Conservation (phyloP, 345 rosid genomes). For the Orychophragmus violaceus region DNA sequence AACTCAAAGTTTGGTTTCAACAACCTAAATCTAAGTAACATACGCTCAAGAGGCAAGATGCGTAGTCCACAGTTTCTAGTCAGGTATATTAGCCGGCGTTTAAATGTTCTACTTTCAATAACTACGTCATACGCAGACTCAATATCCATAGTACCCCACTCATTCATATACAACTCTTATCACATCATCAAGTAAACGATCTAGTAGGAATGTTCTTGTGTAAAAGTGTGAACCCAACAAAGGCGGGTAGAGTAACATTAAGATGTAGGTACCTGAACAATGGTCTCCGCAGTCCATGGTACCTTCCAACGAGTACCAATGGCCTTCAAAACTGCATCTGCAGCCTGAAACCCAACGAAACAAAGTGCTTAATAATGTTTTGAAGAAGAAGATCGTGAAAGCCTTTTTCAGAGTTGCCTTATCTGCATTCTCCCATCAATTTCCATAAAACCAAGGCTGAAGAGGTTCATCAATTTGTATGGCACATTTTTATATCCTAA, state of each 20-base stretch:
- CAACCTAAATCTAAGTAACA: background rate
- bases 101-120: background rate
- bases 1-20: background rate
- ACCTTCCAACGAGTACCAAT: conserved; percentile 87
- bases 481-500: background rate
- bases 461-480: background rate
- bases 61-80: background rate
- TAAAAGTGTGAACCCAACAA: background rate
- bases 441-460: background rate
- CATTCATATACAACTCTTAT: background rate
- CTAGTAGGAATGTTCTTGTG: conserved; percentile 5
- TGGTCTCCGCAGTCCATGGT: conserved; percentile 96
- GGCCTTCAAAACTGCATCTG: conserved; percentile 53
- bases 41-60: background rate
- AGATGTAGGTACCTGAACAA: conserved; percentile 56
- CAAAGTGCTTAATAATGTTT: background rate
- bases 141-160: background rate
- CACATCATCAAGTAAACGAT: background rate
- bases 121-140: background rate
- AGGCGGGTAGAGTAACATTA: background rate
- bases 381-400: background rate
- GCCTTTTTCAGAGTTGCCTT: background rate
- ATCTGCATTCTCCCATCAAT: background rate
- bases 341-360: conserved; percentile 51
- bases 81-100: background rate